Evolutionary conservation across 2,329 filamentous ascomycete species (phyloP).

Genomic region (Beauveria australis): DNA sequence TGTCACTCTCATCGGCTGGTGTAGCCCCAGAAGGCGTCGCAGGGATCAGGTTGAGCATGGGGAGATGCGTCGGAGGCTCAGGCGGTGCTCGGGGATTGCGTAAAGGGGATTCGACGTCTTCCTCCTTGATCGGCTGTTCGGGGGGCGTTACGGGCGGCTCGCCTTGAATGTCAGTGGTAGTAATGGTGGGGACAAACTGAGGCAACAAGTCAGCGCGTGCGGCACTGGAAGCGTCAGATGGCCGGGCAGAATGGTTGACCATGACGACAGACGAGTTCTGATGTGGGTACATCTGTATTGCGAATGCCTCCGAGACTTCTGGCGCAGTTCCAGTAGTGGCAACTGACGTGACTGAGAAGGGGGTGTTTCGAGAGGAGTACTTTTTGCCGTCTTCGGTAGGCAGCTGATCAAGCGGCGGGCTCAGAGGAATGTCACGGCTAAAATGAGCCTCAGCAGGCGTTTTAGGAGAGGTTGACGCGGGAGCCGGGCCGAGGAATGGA

Average conservation of each 20-base stretch:
- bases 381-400: slow-evolving; percentile 44
- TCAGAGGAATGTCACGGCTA: slow-evolving; percentile 20
- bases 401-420: slow-evolving; percentile 32
- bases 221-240: slow-evolving; percentile 35
- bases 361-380: slow-evolving; percentile 49
- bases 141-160: slow-evolving; percentile 42
- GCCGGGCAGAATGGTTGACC: slow-evolving; percentile 47
- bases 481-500: not conserved
- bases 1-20: slow-evolving; percentile 43
- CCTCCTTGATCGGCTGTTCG: slow-evolving; percentile 38
- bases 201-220: slow-evolving; percentile 19
- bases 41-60: slow-evolving; percentile 50
- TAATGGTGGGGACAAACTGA: slow-evolving; percentile 27
- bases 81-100: slow-evolving; percentile 55
- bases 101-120: slow-evolving; percentile 53
- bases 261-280: slow-evolving; percentile 57
- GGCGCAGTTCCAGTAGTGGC: slow-evolving; percentile 54
- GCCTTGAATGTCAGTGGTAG: slow-evolving; percentile 30
- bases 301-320: slow-evolving; percentile 55
- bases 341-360: slow-evolving; percentile 53
- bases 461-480: not conserved
- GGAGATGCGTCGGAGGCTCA: slow-evolving; percentile 35
- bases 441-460: not conserved
- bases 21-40: slow-evolving; percentile 54
- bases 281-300: slow-evolving; percentile 54